Conservation (phyloP, 352 stramenopile species). For the Pilasporangium apinafurcum region DNA sequence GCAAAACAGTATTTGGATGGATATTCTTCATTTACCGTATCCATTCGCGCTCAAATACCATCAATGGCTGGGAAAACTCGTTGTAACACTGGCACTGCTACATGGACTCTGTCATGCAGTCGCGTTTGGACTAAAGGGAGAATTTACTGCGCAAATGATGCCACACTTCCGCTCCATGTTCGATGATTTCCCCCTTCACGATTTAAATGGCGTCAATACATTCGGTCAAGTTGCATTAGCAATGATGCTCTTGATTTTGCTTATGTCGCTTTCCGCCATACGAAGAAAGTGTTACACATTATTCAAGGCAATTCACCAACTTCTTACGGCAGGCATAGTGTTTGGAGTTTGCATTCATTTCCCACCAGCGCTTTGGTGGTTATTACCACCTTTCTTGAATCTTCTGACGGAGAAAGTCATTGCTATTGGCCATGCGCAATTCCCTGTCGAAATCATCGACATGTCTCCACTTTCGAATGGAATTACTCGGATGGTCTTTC, state of each 20-base stretch:
- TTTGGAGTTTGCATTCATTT: constrained; percentile 19
- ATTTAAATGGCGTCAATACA: constrained; percentile 9
- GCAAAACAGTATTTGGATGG: constrained; percentile 15
- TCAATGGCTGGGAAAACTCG: constrained; percentile 12
- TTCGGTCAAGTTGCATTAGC: constrained; percentile 17
- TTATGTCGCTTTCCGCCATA: constrained; percentile 9
- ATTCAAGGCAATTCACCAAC: constrained; percentile 7
- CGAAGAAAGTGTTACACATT: constrained; percentile 9
- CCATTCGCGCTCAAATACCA: constrained; percentile 13
- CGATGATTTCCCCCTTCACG: constrained; percentile 3
- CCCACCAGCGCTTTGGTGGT: constrained; percentile 11
- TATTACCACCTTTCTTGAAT: constrained; percentile 16
- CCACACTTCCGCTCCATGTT: constrained; percentile 15
- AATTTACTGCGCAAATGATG: constrained; percentile 12
- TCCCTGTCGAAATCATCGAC: constrained; percentile 18
- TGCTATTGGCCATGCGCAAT: constrained; percentile 8
- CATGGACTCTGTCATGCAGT: constrained; percentile 20
- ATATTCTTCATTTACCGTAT: constrained; percentile 15
- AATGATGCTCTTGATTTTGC: constrained; percentile 16
- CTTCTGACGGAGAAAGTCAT: constrained; percentile 10
- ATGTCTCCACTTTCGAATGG: constrained; percentile 18
- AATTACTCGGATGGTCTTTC: constrained; percentile 15
- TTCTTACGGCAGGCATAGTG: constrained; percentile 4
- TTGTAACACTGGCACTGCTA: constrained; percentile 1
- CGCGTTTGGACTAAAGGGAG: constrained; percentile 6